Evolutionary conservation across 192 early-diverging fungal species (phyloP).

Genomic region (Backusella australiensis): DNA sequence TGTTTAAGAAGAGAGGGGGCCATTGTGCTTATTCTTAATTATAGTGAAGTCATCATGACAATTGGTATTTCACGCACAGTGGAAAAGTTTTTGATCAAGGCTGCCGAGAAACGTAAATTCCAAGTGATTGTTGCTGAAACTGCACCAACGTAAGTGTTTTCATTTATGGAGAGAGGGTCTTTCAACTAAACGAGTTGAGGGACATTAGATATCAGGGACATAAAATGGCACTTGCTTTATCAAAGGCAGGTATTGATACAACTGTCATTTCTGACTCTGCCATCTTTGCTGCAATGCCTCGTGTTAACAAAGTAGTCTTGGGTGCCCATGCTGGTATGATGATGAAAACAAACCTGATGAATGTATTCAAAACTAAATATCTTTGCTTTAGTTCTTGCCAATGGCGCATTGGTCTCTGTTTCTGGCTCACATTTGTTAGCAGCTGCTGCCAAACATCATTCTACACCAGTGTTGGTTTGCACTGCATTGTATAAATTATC

Average conservation of each 20-base stretch:
- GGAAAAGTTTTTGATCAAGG: conserved; percentile 79
- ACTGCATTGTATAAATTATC: conserved; percentile 89
- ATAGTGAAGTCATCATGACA: conserved; percentile 94
- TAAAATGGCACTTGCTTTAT: conserved; percentile 74
- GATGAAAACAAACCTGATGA: background rate
- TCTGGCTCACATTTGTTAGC: conserved; percentile 83
- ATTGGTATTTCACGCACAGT: conserved; percentile 85
- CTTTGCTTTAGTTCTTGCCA: conserved; percentile 62
- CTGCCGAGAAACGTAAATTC: conserved; percentile 85
- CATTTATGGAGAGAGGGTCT: background rate
- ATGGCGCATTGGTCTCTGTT: conserved; percentile 87
- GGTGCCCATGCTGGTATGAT: conserved; percentile 73
- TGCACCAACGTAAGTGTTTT: conserved; percentile 71
- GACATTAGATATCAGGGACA: conserved; percentile 69
- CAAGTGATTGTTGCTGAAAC: conserved; percentile 95
- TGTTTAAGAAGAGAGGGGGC: background rate
- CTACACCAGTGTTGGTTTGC: conserved; percentile 91
- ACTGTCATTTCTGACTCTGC: conserved; percentile 92
- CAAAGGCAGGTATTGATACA: conserved; percentile 81
- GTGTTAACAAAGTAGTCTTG: conserved; percentile 96
- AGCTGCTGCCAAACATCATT: conserved; percentile 89
- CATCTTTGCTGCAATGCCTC: conserved; percentile 95
- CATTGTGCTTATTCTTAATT: background rate
- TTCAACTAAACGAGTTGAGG: background rate
- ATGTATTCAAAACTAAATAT: background rate